Evolutionary conservation across 805 yeast genomes (phyloP).

Genomic region (Danielia oregonensis): DNA sequence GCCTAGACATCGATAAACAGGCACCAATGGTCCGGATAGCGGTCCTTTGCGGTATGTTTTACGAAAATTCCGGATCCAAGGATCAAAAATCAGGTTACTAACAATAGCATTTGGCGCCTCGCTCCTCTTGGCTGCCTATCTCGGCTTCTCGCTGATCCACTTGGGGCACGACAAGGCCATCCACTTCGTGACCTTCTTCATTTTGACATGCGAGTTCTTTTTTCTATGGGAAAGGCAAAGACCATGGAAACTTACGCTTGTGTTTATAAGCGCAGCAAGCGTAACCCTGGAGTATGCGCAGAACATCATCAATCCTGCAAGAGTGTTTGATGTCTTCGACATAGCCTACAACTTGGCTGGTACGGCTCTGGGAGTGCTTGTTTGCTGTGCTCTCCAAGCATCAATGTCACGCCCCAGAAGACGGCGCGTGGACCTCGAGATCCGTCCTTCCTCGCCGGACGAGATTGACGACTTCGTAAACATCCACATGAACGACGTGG

Average conservation of each 20-base stretch:
- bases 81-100: too few relatives aligned
- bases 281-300: slow-evolving; percentile 52
- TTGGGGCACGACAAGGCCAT: slow-evolving; percentile 48
- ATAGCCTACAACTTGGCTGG: slow-evolving; percentile 36
- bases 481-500: slow-evolving; percentile 14
- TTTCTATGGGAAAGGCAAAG: slow-evolving; percentile 36
- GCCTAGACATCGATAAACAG: too few relatives aligned
- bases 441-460: slow-evolving; percentile 1
- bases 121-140: slow-evolving; percentile 33
- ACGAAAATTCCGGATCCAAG: too few relatives aligned
- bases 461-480: slow-evolving; percentile 19
- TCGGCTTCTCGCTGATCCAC: slow-evolving; percentile 49
- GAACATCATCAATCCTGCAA: slow-evolving; percentile 38
- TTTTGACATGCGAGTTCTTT: slow-evolving; percentile 47
- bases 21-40: slow-evolving; percentile 1
- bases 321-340: slow-evolving; percentile 50
- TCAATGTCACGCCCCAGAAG: not conserved
- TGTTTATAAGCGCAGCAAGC: slow-evolving; percentile 44
- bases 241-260: slow-evolving; percentile 24
- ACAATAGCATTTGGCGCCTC: slow-evolving; percentile 25
- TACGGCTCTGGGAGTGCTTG: slow-evolving; percentile 23
- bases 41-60: not conserved
- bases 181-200: slow-evolving; percentile 45
- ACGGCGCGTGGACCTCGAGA: not conserved
- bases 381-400: slow-evolving; percentile 7